Percentiles rank a stretch among this genome's conserved stretches.
These are phyloP conservation scores for Yamadazyma takamatsuzukensis DNA, from an alignment of 805 yeast genomes.

Conservation along the genomic window DNA sequence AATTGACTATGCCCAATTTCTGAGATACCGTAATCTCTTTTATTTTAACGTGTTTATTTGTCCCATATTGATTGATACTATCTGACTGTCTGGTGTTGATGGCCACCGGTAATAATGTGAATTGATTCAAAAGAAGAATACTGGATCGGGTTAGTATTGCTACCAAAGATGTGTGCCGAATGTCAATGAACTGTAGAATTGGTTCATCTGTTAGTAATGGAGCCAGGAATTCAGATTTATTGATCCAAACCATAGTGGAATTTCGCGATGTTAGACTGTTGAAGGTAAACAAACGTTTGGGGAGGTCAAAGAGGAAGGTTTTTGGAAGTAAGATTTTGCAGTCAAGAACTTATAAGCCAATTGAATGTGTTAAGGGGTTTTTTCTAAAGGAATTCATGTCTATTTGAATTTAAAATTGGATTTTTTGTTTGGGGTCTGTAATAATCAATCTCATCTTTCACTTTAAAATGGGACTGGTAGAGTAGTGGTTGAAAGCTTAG, in stretches of 20 bases:
- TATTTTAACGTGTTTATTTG: constrained; percentile 38
- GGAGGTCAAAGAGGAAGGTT: too few species aligned
- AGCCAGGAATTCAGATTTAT: constrained; percentile 21
- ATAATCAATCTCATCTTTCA: too few species aligned
- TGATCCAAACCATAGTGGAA: constrained; percentile 37
- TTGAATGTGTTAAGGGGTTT: too few species aligned
- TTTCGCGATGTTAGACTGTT: too few species aligned
- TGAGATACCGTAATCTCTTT: constrained; percentile 24
- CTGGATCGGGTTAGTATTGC: constrained; percentile 27
- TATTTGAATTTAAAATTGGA: too few species aligned
- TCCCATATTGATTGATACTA: constrained; percentile 47
- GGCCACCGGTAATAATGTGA: constrained; percentile 40
- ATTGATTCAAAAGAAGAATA: constrained; percentile 27
- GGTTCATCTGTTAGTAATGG: constrained; percentile 21
- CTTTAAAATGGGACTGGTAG: too few species aligned
- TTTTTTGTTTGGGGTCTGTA: too few species aligned
- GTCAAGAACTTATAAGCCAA: too few species aligned
- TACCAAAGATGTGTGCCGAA: constrained; percentile 22
- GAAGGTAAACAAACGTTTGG: too few species aligned
- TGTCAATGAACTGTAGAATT: constrained; percentile 18
- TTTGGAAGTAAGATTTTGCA: too few species aligned
- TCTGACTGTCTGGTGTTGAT: constrained; percentile 42
- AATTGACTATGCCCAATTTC: constrained; percentile 17
- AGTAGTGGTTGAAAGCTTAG: too few species aligned
- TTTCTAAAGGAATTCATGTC: too few species aligned